phyloP scores from a whole-genome alignment of 192 early-diverging fungal genomes.

The Oehlia diaphana region DNA sequence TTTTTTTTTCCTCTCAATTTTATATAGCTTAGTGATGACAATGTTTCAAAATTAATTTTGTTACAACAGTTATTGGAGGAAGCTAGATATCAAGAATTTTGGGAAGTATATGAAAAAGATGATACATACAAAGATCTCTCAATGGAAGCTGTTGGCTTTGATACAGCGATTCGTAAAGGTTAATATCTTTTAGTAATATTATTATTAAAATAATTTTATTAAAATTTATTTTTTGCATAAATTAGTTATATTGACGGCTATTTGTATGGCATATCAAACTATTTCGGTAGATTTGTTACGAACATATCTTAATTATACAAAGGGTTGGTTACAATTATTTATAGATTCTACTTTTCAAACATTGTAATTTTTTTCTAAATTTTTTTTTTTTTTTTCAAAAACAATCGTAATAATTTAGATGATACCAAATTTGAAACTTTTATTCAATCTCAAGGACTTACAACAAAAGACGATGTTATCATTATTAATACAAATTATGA shows the following conservation, averaged over 20 bases:
- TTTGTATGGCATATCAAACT: slow-evolving; percentile 81
- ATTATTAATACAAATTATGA: slow-evolving; percentile 77
- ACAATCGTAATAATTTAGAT: background rate
- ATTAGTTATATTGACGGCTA: slow-evolving; percentile 68
- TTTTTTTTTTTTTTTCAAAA: too few species aligned
- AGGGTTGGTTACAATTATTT: background rate
- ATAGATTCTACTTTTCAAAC: background rate
- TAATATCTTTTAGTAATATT: slow-evolving; percentile 11
- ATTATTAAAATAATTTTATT: background rate
- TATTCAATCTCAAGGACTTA: slow-evolving; percentile 18
- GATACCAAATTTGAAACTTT: background rate
- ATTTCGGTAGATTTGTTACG: slow-evolving; percentile 62
- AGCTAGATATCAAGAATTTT: slow-evolving; percentile 73
- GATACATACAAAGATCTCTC: slow-evolving; percentile 59
- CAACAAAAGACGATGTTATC: slow-evolving; percentile 51
- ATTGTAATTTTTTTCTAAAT: background rate
- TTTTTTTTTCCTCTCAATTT: background rate
- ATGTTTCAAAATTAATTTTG: slow-evolving; percentile 59
- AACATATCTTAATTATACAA: slow-evolving; percentile 66
- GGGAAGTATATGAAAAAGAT: slow-evolving; percentile 59
- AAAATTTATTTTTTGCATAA: background rate
- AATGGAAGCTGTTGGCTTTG: slow-evolving; percentile 68
- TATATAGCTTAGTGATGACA: slow-evolving; percentile 41
- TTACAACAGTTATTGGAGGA: slow-evolving; percentile 82
- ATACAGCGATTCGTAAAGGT: slow-evolving; percentile 66